Evolutionary conservation across 2,329 filamentous ascomycete genomes (phyloP).

Genomic region (Colletotrichum sojae): DNA sequence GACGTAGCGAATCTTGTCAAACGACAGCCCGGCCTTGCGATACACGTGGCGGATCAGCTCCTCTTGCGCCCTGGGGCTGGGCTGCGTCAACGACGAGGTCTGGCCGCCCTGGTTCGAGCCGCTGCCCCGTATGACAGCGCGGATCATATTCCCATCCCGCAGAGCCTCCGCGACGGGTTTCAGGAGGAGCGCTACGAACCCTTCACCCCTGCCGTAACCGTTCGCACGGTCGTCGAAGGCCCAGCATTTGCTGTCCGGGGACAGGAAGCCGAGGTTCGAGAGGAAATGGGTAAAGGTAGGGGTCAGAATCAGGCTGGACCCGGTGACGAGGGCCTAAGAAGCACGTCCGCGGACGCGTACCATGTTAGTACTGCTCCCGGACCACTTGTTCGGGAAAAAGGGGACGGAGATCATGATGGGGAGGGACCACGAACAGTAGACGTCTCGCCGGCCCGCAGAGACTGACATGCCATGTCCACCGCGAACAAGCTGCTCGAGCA

Average conservation of each 20-base stretch:
- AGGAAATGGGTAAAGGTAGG: slow-evolving; percentile 33
- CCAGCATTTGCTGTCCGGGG: slow-evolving; percentile 44
- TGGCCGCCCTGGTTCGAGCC: slow-evolving; percentile 57
- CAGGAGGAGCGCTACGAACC: slow-evolving; percentile 57
- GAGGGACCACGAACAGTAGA: slow-evolving; percentile 38
- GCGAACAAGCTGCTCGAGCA: slow-evolving; percentile 51
- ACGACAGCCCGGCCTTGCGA: slow-evolving; percentile 43
- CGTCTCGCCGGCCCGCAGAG: slow-evolving; percentile 49
- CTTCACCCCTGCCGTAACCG: slow-evolving; percentile 66
- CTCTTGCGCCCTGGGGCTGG: slow-evolving; percentile 46
- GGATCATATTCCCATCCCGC: slow-evolving; percentile 51
- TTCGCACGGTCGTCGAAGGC: slow-evolving; percentile 58
- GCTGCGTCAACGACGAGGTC: slow-evolving; percentile 56
- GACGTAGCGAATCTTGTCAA: slow-evolving; percentile 47
- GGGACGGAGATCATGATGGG: slow-evolving; percentile 49
- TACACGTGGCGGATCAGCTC: slow-evolving; percentile 55
- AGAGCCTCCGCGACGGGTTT: slow-evolving; percentile 61
- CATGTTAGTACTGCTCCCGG: too few relatives aligned
- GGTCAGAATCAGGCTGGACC: background rate
- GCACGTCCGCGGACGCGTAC: background rate
- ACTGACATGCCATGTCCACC: slow-evolving; percentile 50
- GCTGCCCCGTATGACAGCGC: slow-evolving; percentile 52
- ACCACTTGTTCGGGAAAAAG: background rate
- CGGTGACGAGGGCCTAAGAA: background rate
- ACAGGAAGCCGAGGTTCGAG: slow-evolving; percentile 47